Percentiles rank a stretch among this genome's conserved stretches.
Evolutionary conservation across 306 rosid genomes (phyloP).

Genomic region (Cercis canadensis): DNA sequence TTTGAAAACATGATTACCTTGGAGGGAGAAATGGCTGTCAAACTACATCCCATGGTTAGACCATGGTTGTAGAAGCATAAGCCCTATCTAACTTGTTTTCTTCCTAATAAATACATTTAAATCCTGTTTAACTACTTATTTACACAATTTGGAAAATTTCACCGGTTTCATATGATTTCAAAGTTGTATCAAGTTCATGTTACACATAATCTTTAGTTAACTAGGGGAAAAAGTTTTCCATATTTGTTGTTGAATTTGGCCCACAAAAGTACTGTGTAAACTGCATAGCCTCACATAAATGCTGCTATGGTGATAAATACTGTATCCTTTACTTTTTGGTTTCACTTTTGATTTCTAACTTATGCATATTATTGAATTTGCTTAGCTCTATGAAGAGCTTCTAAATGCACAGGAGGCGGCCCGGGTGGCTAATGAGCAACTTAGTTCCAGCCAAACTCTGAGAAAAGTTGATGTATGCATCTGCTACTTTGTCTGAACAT

Average conservation of each 20-base stretch:
- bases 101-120: background rate
- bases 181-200: background rate
- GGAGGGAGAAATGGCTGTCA: background rate
- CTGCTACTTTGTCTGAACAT: slow-evolving; percentile 30
- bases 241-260: slow-evolving; percentile 12
- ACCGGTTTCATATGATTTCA: background rate
- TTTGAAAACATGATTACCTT: too few species aligned
- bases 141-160: background rate
- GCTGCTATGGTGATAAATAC: background rate
- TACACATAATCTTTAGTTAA: slow-evolving; percentile 2
- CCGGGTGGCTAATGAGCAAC: slow-evolving; percentile 61
- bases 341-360: slow-evolving; percentile 29
- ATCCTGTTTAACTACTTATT: background rate
- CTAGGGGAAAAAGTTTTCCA: background rate
- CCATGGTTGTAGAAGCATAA: background rate
- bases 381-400: slow-evolving; percentile 78
- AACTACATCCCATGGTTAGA: background rate
- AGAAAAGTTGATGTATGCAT: slow-evolving; percentile 41
- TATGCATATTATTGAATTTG: slow-evolving; percentile 27
- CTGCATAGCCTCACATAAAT: background rate
- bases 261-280: background rate
- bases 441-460: slow-evolving; percentile 50
- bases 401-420: slow-evolving; percentile 67
- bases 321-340: slow-evolving; percentile 23
- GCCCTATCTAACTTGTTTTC: slow-evolving; percentile 4